Evolutionary conservation across 1,284 basidiomycete species (phyloP), one percentile per base, ranked within the genome.

Genomic region (Limonomyces culmigenus): DNA sequence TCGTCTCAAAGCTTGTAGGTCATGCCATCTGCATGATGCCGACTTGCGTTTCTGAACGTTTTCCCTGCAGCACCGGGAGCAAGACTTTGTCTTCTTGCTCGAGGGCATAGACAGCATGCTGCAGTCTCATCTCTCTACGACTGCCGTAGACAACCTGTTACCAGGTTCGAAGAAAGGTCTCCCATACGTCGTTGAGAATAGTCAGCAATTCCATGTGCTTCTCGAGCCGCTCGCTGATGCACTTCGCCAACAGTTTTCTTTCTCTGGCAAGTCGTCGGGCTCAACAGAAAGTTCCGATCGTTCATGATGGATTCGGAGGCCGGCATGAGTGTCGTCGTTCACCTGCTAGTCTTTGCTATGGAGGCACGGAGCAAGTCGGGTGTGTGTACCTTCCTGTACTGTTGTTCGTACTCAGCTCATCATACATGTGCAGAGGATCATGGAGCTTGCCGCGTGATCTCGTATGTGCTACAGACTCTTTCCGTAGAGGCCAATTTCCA

Each of bases 241-340:
- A 37, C 27, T 10, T 40, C 33, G 23, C 8, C 40, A 36, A 14
- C 16, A 87, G 84, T 87, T 37, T 65, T 91, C 37, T 67, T 95
- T 37, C 69, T 92, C 38, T 93, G 88, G 88, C 85, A 88, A 53
- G 70, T 87, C 53, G 62, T 92, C 30, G 91, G 93, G 45, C 55
- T 91, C 19, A 93, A 93, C 59, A 91, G 91, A 85, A 88, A 88
- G 74, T 91, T 93, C 57, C 70, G 81, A 12, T 56, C 63, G n/a
- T 78, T 78, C 50, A 56, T 89, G 5, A 57, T 89, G 25, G 79
- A 87, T 38, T 83, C 81, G 3, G 79, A 86, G 30, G 77, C 70
- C 52, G 73, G 71, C 2, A 71, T 73, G 50, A 77, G 88, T 46
- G 47, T 91, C 11, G 57, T 89, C 20, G 78, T 70, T 2, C 78